Base-by-base conservation (phyloP, 2,329 filamentous ascomycete genomes). In the Colletotrichum abscissum region DNA sequence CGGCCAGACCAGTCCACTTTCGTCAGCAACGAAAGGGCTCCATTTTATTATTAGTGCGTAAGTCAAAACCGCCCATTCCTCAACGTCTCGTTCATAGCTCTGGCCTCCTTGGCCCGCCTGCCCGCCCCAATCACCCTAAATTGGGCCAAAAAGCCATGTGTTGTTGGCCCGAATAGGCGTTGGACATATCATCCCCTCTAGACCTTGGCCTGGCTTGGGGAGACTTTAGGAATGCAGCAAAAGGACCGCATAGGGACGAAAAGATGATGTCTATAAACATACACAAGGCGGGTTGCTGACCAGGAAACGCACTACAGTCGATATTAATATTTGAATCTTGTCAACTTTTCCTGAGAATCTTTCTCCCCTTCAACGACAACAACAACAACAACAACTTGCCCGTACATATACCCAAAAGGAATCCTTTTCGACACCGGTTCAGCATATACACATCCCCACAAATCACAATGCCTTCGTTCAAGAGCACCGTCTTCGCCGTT, bases 401-500 rank as follows among this genome's bases (percentile, higher is more conserved):
- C 30, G 9, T 26, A 28, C 56, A 49, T 49, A 49, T 1, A 22
- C 42, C 42, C 8, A 22, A 49, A 49, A 42, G 16, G 42, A 8
- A n/a, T 49, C 42, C 4, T 22, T 22, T 7, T 49, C 42, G 30
- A 49, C 14, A n/a, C 22, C 14, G 52, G 16, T 16, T 19, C 65
- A 54, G 33, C 65, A 59, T 42, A 69, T 26, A 59, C 26, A 46
- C 24, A 49, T 12, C 26, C 5, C 46, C 46, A 64, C 2, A 30
- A 35, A 33, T 57, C 77, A 84, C 71, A 49, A 92, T 92, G 90
- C 85, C 84, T 78, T 90, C 88, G 35, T 80, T 90, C 80, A 88
- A 85, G 80, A 82, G 85, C 75, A 82, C 87, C 73, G 76, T 89
- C 76, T 78, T 92, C 82, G 88, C 90, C 75, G 81, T 88, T 77